Evolutionary conservation across 2,329 filamentous ascomycete species (phyloP).

Genomic region (Zymoseptoria pseudotritici): DNA sequence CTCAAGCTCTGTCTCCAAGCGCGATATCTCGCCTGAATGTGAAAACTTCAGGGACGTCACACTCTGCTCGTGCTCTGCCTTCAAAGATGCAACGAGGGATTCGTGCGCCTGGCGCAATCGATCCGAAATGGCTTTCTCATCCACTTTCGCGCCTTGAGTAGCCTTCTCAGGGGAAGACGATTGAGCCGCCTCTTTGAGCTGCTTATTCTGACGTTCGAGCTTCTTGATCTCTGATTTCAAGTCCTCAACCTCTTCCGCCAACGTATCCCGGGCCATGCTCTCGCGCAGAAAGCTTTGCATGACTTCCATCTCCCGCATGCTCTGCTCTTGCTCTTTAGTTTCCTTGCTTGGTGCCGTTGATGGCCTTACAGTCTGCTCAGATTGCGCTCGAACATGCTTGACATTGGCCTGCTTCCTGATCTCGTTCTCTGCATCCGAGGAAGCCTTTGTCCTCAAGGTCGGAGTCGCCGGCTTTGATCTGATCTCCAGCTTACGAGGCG

Average conservation of each 20-base stretch:
- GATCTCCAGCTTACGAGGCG: slow-evolving; percentile 23
- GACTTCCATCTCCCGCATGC: slow-evolving; percentile 22
- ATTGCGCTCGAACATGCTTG: slow-evolving; percentile 19
- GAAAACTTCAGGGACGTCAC: slow-evolving; percentile 14
- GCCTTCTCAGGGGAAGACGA: background rate
- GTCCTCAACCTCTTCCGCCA: slow-evolving; percentile 19
- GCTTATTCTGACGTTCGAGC: slow-evolving; percentile 16
- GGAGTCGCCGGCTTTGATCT: slow-evolving; percentile 15
- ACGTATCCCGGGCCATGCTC: slow-evolving; percentile 17
- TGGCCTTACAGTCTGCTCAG: slow-evolving; percentile 14
- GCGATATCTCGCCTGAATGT: slow-evolving; percentile 18
- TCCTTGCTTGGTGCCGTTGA: slow-evolving; percentile 13
- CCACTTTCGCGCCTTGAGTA: no score
- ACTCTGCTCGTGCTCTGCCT: slow-evolving; percentile 13
- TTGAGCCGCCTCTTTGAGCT: slow-evolving; percentile 9
- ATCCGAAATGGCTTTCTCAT: background rate
- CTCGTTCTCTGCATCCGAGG: slow-evolving; percentile 21
- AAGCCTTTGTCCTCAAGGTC: slow-evolving; percentile 15
- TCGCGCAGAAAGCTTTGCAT: slow-evolving; percentile 25
- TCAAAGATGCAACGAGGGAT: slow-evolving; percentile 7
- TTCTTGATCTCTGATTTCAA: slow-evolving; percentile 19
- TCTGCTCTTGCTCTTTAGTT: slow-evolving; percentile 16
- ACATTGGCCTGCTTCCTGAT: slow-evolving; percentile 10
- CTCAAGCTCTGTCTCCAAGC: slow-evolving; percentile 22
- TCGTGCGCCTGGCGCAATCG: slow-evolving; percentile 3